A percentile compares a stretch with the other conserved stretches of the same genome.
Evolutionary conservation across 495 filamentous ascomycete species (phyloP).

Genomic region (Neurospora sp.): DNA sequence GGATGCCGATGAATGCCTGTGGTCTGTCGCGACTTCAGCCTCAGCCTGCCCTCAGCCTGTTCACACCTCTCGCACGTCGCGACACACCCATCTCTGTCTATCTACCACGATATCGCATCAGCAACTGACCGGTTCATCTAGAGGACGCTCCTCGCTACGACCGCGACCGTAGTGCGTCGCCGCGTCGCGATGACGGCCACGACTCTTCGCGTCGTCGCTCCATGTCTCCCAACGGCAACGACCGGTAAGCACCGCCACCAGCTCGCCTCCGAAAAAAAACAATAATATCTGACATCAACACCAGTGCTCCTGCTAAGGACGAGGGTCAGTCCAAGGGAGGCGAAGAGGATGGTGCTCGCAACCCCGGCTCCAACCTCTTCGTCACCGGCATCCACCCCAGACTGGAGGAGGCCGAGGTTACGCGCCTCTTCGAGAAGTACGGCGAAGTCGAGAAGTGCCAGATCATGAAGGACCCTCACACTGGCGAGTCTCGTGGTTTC

Average conservation of each 20-base stretch:
- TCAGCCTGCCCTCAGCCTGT: neutral
- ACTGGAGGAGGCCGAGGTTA: slow-evolving; percentile 81
- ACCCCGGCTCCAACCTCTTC: slow-evolving; percentile 96
- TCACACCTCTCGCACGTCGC: neutral
- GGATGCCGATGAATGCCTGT: neutral
- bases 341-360: slow-evolving; percentile 70
- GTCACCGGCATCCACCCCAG: slow-evolving; percentile 97
- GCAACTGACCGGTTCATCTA: slow-evolving; percentile 21
- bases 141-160: slow-evolving; percentile 71
- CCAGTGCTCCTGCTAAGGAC: slow-evolving; percentile 17
- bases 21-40: neutral
- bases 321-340: slow-evolving; percentile 39
- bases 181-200: slow-evolving; percentile 62
- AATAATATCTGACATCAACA: slow-evolving; percentile 13
- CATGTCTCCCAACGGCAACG: slow-evolving; percentile 57
- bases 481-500: slow-evolving; percentile 96
- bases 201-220: slow-evolving; percentile 63
- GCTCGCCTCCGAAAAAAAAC: slow-evolving; percentile 22
- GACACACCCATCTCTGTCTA: neutral
- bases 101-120: neutral
- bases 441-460: slow-evolving; percentile 98
- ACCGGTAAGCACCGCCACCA: slow-evolving; percentile 56
- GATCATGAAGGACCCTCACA: slow-evolving; percentile 98
- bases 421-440: slow-evolving; percentile 95
- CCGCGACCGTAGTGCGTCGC: slow-evolving; percentile 82